phyloP scores from a whole-genome alignment of 306 rosid genomes.

The Begonia loranthoides region DNA sequence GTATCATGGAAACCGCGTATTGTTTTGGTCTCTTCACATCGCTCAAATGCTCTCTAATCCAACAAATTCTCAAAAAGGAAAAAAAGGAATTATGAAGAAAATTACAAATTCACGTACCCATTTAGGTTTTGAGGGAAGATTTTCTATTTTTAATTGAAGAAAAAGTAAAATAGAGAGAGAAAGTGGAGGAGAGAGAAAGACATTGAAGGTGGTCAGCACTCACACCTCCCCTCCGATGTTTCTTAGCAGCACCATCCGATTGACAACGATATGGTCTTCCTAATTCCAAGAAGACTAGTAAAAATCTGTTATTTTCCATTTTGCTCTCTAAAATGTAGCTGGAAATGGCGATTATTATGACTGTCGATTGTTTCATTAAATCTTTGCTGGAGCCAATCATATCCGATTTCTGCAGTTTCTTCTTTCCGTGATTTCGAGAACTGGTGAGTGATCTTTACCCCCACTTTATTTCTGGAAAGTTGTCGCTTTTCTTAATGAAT shows the following conservation, averaged over 20 bases:
- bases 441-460: conserved; percentile 7
- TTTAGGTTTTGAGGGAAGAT: too few species aligned
- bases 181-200: not conserved
- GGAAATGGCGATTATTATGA: too few species aligned
- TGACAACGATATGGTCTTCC: conserved; percentile 18
- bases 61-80: too few species aligned
- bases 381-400: not conserved
- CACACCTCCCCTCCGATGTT: conserved; percentile 38
- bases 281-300: not conserved
- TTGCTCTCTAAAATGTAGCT: not conserved
- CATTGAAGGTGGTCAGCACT: conserved; percentile 60
- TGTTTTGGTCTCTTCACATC: too few species aligned
- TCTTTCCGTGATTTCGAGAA: not conserved
- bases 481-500: too few species aligned
- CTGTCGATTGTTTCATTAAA: not conserved
- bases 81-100: too few species aligned
- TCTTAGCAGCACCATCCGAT: conserved; percentile 60
- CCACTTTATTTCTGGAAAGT: too few species aligned
- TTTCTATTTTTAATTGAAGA: too few species aligned
- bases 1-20: too few species aligned
- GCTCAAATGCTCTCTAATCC: too few species aligned
- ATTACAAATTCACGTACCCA: too few species aligned
- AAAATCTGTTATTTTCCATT: not conserved
- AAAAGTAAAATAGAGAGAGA: too few species aligned
- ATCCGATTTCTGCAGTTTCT: not conserved